Evolutionary conservation across 1,139 yeast species (phyloP).

Genomic region (Debaryomycetaceae sp.): DNA sequence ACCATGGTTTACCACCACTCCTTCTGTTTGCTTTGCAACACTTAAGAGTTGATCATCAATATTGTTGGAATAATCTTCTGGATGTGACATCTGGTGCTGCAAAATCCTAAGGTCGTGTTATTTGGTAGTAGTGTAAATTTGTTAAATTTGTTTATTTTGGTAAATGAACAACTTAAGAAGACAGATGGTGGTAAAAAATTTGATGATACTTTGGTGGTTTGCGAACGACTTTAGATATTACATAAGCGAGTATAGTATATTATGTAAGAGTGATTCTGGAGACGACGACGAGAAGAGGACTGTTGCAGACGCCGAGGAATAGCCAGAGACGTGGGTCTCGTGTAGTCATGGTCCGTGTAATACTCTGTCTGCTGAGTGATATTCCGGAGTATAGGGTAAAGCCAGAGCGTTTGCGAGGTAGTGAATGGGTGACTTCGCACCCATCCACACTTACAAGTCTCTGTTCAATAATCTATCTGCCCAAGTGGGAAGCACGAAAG

Average conservation of each 20-base stretch:
- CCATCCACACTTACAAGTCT: too few relatives aligned
- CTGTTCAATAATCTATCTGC: slow-evolving; percentile 41
- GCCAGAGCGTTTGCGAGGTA: too few relatives aligned
- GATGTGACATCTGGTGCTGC: slow-evolving; percentile 19
- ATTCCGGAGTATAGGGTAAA: too few relatives aligned
- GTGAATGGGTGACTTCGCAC: too few relatives aligned
- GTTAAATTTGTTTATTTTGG: slow-evolving; percentile 13
- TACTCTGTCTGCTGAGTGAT: too few relatives aligned
- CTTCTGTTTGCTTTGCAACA: slow-evolving; percentile 35
- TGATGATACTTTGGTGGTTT: slow-evolving; percentile 1
- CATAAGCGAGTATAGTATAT: background rate
- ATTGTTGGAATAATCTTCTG: slow-evolving; percentile 38
- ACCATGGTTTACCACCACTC: slow-evolving; percentile 15
- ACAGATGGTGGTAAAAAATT: background rate
- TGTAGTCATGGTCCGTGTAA: too few relatives aligned
- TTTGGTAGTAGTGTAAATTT: slow-evolving; percentile 26
- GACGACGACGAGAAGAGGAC: too few relatives aligned
- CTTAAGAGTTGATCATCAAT: slow-evolving; percentile 46
- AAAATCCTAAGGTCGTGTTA: slow-evolving; percentile 13
- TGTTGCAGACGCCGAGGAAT: too few relatives aligned
- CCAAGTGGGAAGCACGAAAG: slow-evolving; percentile 88
- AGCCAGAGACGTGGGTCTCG: too few relatives aligned
- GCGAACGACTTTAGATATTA: background rate
- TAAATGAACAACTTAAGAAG: slow-evolving; percentile 9
- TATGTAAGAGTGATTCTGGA: too few relatives aligned